Evolutionary conservation across 164 flowering plant species (phyloP).

Genomic region (Protea cynaroides): DNA sequence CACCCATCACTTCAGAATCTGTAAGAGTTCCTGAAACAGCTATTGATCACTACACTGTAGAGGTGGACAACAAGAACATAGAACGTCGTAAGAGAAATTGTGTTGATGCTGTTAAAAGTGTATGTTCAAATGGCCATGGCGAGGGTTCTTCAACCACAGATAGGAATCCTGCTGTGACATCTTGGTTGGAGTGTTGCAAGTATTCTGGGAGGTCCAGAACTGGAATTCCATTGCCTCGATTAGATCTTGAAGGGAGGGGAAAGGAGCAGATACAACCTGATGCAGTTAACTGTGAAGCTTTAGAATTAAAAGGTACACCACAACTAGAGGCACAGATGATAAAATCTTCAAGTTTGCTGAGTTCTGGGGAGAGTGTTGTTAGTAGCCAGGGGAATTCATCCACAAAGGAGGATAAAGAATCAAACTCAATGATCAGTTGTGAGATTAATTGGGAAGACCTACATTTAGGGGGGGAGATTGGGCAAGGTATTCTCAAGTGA

Average conservation of each 20-base stretch:
- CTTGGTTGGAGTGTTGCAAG: slow-evolving; percentile 24
- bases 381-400: slow-evolving; percentile 33
- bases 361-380: slow-evolving; percentile 29
- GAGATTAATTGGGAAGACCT: slow-evolving; percentile 76
- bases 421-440: slow-evolving; percentile 26
- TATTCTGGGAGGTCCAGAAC: slow-evolving; percentile 11
- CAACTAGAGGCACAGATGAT: slow-evolving; percentile 18
- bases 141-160: slow-evolving; percentile 4
- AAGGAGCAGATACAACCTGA: slow-evolving; percentile 13
- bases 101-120: slow-evolving; percentile 8
- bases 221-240: slow-evolving; percentile 7
- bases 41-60: slow-evolving; percentile 5
- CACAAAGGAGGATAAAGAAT: slow-evolving; percentile 32
- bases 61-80: slow-evolving; percentile 7
- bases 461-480: slow-evolving; percentile 58
- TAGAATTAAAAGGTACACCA: slow-evolving; percentile 20
- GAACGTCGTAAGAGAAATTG: slow-evolving; percentile 8
- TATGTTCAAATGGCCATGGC: slow-evolving; percentile 7
- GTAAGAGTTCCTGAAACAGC: slow-evolving; percentile 13
- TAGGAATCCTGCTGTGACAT: slow-evolving; percentile 4
- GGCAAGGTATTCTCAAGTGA: slow-evolving; percentile 43
- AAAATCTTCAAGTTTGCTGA: slow-evolving; percentile 11
- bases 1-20: slow-evolving; percentile 2
- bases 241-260: slow-evolving; percentile 12
- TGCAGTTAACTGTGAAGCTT: slow-evolving; percentile 11